These are phyloP conservation scores for Aspergillus sp. DNA, from an alignment of 2,329 filamentous ascomycete species.

Conservation along the genomic window DNA sequence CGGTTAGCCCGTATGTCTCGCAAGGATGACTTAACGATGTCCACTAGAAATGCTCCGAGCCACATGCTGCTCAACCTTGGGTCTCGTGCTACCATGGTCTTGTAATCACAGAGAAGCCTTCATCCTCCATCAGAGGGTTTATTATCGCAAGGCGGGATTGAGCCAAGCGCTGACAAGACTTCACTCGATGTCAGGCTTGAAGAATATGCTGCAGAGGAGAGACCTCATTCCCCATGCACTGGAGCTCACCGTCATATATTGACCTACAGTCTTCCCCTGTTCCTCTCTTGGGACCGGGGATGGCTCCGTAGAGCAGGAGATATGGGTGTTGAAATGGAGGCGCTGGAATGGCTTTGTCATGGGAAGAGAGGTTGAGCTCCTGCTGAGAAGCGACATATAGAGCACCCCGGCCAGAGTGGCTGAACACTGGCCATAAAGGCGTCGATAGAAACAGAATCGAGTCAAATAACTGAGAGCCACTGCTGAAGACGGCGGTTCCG, in stretches of 20 bases:
- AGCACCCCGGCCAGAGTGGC: neutral
- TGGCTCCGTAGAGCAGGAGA: neutral
- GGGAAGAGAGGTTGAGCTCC: neutral
- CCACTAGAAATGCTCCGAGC: neutral
- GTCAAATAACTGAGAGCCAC: neutral
- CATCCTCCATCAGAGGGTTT: too few species aligned
- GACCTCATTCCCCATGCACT: constrained; percentile 22
- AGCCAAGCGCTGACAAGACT: constrained; percentile 24
- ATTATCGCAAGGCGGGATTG: constrained; percentile 17
- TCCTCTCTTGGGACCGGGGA: neutral
- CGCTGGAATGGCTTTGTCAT: neutral
- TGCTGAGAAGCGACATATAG: neutral
- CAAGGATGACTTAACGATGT: neutral
- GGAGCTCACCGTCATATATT: constrained; percentile 14
- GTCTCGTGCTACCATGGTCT: too few species aligned
- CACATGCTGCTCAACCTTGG: neutral
- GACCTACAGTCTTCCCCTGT: neutral
- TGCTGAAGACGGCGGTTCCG: neutral
- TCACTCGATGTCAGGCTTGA: constrained; percentile 22
- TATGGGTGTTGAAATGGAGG: neutral
- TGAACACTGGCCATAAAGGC: constrained; percentile 1
- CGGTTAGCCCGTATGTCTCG: neutral
- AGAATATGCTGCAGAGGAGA: constrained; percentile 22
- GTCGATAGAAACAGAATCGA: neutral
- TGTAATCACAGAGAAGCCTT: too few species aligned